phyloP scores from a whole-genome alignment of 1,284 basidiomycete genomes.

The Apiotrichum veenhuisii region DNA sequence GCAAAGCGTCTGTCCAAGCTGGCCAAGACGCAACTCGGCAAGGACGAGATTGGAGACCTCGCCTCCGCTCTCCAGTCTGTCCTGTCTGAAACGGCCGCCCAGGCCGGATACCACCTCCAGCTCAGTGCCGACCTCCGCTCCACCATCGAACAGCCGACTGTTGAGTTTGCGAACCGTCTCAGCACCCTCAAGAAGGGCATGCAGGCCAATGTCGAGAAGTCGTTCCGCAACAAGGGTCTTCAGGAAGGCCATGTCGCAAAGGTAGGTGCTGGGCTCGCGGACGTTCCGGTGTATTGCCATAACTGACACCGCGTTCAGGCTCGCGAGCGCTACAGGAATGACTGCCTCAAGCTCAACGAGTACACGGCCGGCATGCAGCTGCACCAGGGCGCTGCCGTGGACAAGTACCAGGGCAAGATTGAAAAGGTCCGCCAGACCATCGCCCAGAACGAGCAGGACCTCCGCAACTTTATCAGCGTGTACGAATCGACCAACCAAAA shows the following conservation, averaged over 20 bases:
- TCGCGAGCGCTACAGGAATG: slow-evolving; percentile 88
- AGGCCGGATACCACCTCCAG: slow-evolving; percentile 56
- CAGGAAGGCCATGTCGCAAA: slow-evolving; percentile 80
- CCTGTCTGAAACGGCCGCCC: slow-evolving; percentile 76
- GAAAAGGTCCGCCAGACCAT: slow-evolving; percentile 88
- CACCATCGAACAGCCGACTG: slow-evolving; percentile 67
- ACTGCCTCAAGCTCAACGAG: slow-evolving; percentile 91
- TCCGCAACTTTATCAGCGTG: slow-evolving; percentile 76
- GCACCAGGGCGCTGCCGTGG: slow-evolving; percentile 88
- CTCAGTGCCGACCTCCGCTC: slow-evolving; percentile 70
- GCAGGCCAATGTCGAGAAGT: slow-evolving; percentile 75
- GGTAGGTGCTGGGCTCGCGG: slow-evolving; percentile 28
- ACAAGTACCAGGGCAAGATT: slow-evolving; percentile 82
- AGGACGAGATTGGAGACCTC: slow-evolving; percentile 87
- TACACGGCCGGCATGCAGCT: slow-evolving; percentile 90
- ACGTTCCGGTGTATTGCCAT: neutral
- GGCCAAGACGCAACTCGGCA: slow-evolving; percentile 70
- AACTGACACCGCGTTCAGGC: slow-evolving; percentile 53
- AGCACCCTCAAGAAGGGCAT: slow-evolving; percentile 64
- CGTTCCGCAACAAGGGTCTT: slow-evolving; percentile 77
- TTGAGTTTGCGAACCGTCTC: slow-evolving; percentile 64
- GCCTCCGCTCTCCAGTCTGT: slow-evolving; percentile 72
- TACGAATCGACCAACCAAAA: slow-evolving; percentile 74
- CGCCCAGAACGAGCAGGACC: slow-evolving; percentile 83
- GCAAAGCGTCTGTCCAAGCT: slow-evolving; percentile 81